Evolutionary conservation across 2,329 filamentous ascomycete species (phyloP).

Genomic region (Hirsutella thompsonii): DNA sequence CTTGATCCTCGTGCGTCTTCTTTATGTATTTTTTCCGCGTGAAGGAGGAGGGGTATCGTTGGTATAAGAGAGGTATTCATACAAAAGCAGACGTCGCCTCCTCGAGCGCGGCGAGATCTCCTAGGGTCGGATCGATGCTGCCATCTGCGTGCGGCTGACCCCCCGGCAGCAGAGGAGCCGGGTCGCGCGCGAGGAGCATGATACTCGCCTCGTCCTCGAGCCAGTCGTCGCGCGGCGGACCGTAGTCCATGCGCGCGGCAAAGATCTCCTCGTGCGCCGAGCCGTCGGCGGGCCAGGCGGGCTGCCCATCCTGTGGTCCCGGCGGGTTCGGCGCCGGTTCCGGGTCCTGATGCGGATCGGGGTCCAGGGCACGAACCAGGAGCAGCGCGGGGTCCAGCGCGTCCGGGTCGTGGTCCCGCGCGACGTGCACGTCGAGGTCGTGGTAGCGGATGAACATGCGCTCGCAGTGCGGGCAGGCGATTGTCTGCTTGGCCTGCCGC

Average conservation of each 20-base stretch:
- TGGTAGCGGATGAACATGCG: slow-evolving; percentile 35
- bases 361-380: slow-evolving; percentile 8
- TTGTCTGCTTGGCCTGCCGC: slow-evolving; percentile 25
- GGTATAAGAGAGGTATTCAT: background rate
- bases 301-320: background rate
- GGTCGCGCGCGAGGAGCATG: slow-evolving; percentile 21
- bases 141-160: slow-evolving; percentile 8
- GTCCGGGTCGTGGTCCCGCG: slow-evolving; percentile 13
- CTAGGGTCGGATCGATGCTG: slow-evolving; percentile 20
- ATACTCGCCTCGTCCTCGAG: slow-evolving; percentile 30
- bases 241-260: slow-evolving; percentile 19
- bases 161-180: too few species aligned
- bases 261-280: slow-evolving; percentile 20
- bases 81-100: background rate
- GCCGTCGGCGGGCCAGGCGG: slow-evolving; percentile 12
- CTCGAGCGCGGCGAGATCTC: background rate
- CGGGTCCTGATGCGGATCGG: slow-evolving; percentile 10
- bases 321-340: too few species aligned
- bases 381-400: slow-evolving; percentile 11
- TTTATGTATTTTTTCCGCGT: too few species aligned
- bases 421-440: slow-evolving; percentile 34
- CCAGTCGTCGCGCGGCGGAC: slow-evolving; percentile 25
- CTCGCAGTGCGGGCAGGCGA: slow-evolving; percentile 32
- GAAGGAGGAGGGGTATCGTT: too few species aligned
- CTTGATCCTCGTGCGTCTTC: too few species aligned